Percentiles rank a stretch among this genome's conserved stretches.
Conservation (phyloP, 345 rosid species). For the Syzygium aqueum region DNA sequence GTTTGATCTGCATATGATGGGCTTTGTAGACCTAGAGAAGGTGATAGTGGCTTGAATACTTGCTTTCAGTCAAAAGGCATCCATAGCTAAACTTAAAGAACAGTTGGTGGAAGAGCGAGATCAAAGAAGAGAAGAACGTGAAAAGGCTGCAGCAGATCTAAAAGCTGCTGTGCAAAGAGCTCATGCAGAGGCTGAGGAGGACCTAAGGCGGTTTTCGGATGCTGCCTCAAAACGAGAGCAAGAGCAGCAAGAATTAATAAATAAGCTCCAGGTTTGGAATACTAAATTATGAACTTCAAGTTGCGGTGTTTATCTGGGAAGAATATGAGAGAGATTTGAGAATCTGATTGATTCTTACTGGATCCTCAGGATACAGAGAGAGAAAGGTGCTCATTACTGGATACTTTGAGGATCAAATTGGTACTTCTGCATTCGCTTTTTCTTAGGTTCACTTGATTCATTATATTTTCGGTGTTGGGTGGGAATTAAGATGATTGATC, state of each 20-base stretch:
- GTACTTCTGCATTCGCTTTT: constrained; percentile 19
- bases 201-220: constrained; percentile 53
- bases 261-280: constrained; percentile 65
- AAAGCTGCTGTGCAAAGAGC: constrained; percentile 74
- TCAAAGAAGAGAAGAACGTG: constrained; percentile 79
- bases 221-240: constrained; percentile 53
- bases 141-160: constrained; percentile 55
- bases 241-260: constrained; percentile 75
- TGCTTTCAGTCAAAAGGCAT: constrained; percentile 66
- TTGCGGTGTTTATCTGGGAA: neutral
- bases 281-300: neutral
- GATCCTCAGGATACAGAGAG: constrained; percentile 59
- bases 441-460: neutral
- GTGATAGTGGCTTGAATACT: constrained; percentile 3
- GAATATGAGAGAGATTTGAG: neutral
- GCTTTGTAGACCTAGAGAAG: neutral
- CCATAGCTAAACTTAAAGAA: constrained; percentile 63
- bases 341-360: constrained; percentile 2
- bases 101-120: constrained; percentile 76
- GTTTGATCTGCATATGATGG: neutral
- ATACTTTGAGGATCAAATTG: constrained; percentile 72
- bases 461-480: neutral
- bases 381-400: constrained; percentile 69
- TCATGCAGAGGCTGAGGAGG: constrained; percentile 70
- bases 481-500: neutral